Evolutionary conservation across 1,284 basidiomycete genomes (phyloP).

Genomic region (Fomitiporia mediterranea): DNA sequence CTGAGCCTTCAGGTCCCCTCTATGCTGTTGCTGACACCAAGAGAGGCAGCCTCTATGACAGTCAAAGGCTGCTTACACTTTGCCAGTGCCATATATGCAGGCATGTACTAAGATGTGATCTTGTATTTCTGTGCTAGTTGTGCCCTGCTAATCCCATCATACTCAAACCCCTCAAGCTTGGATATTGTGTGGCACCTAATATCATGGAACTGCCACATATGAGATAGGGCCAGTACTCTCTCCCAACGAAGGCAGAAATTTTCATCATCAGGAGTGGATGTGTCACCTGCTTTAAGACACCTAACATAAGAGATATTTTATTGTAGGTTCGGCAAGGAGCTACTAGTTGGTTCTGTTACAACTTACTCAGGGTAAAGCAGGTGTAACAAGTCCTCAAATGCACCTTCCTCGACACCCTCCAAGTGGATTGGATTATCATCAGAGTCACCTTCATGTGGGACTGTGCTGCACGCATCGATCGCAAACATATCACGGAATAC

Average conservation of each 20-base stretch:
- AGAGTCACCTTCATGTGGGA: slow-evolving; percentile 1
- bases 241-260: slow-evolving; percentile 15
- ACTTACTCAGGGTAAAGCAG: slow-evolving; percentile 10
- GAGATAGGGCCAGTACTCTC: neutral
- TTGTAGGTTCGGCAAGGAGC: too few species aligned
- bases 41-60: neutral
- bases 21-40: too few species aligned
- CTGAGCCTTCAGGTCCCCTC: too few species aligned
- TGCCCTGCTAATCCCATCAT: neutral
- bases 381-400: slow-evolving; percentile 4
- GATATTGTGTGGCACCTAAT: neutral
- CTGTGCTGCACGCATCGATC: neutral
- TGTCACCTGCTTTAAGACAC: too few species aligned
- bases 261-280: slow-evolving; percentile 10
- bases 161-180: neutral
- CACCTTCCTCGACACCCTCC: neutral
- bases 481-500: slow-evolving; percentile 16
- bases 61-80: neutral
- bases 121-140: slow-evolving; percentile 6
- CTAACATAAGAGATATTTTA: too few species aligned
- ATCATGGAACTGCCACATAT: slow-evolving; percentile 10
- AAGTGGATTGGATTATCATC: slow-evolving; percentile 13
- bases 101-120: neutral
- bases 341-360: too few species aligned
- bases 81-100: slow-evolving; percentile 8